A percentile compares a stretch with the other conserved stretches of the same genome.
phyloP scores from a whole-genome alignment of 495 filamentous ascomycete genomes.

The Evernia prunastri region DNA sequence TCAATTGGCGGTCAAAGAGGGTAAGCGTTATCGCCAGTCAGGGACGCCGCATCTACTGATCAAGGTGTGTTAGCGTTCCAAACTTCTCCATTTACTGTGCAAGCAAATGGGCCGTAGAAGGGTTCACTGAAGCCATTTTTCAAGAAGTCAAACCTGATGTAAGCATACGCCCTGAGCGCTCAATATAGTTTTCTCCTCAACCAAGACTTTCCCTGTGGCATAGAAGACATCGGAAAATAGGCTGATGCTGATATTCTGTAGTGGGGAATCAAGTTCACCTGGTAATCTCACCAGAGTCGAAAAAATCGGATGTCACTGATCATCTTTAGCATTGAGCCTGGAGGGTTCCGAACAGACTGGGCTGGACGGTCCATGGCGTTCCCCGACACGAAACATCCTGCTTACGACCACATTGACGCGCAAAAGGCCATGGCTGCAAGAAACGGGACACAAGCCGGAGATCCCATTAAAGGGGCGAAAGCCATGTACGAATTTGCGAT shows the following conservation, averaged over 20 bases:
- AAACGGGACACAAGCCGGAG: slow-evolving; percentile 39
- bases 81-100: slow-evolving; percentile 37
- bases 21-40: slow-evolving; percentile 5
- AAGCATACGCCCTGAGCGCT: not conserved
- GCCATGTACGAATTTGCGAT: slow-evolving; percentile 44
- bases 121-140: slow-evolving; percentile 40
- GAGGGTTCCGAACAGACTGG: slow-evolving; percentile 26
- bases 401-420: slow-evolving; percentile 41
- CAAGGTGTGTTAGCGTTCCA: slow-evolving; percentile 25
- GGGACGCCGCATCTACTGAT: too few species aligned
- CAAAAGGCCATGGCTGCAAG: slow-evolving; percentile 32
- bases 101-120: slow-evolving; percentile 37
- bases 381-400: slow-evolving; percentile 35
- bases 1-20: slow-evolving; percentile 37
- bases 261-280: slow-evolving; percentile 38
- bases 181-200: not conserved
- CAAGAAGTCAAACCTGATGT: slow-evolving; percentile 37
- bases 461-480: slow-evolving; percentile 39
- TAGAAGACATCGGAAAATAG: not conserved
- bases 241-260: not conserved
- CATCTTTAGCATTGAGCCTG: slow-evolving; percentile 22
- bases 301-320: not conserved
- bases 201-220: not conserved
- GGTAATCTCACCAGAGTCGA: not conserved
- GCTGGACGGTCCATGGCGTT: slow-evolving; percentile 31